Conservation (phyloP, 139 green algal genomes). For the Volvox africanus region DNA sequence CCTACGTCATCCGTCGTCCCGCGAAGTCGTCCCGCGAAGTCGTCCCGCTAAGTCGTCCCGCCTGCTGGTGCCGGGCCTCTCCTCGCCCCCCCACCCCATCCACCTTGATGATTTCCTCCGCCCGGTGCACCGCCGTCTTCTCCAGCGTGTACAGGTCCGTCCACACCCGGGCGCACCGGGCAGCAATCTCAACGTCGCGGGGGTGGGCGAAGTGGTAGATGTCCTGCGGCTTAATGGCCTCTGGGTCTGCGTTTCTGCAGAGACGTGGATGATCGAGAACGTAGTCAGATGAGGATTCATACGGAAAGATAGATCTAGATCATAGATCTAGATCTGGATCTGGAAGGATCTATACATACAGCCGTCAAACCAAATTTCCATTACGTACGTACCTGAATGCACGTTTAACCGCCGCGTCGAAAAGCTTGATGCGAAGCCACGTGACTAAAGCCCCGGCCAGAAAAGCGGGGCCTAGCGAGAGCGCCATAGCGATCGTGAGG, state of each 20-base stretch:
- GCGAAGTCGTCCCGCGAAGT: no score
- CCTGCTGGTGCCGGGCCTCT: background rate
- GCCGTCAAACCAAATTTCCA: background rate
- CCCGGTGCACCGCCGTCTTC: background rate
- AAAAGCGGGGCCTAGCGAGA: background rate
- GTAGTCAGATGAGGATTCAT: no score
- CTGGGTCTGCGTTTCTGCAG: background rate
- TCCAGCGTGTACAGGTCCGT: slow-evolving; percentile 18
- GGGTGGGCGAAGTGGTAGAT: slow-evolving; percentile 13
- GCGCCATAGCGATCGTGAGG: background rate
- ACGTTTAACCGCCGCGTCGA: background rate
- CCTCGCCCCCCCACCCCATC: background rate
- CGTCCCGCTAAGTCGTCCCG: no score
- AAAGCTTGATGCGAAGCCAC: slow-evolving; percentile 12
- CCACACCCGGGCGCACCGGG: background rate
- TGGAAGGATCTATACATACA: no score
- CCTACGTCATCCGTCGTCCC: no score
- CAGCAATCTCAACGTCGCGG: background rate
- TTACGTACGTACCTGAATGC: slow-evolving; percentile 18
- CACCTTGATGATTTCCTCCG: slow-evolving; percentile 12
- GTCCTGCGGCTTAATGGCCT: slow-evolving; percentile 30
- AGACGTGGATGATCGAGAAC: no score
- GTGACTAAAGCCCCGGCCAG: background rate
- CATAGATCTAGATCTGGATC: no score
- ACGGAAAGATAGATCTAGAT: no score